Conservation (phyloP, 306 rosid genomes). For the Prunus fruticosa region DNA sequence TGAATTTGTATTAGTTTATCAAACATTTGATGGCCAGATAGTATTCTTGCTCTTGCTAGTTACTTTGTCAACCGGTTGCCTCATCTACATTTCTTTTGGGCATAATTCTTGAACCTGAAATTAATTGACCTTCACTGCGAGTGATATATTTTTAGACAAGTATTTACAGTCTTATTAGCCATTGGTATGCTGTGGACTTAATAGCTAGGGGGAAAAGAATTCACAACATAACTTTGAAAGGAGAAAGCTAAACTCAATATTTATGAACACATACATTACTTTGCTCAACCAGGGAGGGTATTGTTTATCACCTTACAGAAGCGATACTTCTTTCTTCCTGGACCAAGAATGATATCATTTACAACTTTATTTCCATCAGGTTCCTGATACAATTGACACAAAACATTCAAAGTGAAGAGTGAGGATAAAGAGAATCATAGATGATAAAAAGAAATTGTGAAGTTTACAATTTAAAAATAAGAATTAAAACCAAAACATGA, state of each 20-base stretch:
- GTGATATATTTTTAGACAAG: background rate
- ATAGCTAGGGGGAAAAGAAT: background rate
- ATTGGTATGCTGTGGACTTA: background rate
- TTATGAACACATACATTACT: background rate
- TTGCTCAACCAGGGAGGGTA: background rate
- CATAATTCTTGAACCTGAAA: no score
- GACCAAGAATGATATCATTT: conserved; percentile 55
- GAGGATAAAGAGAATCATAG: conserved; percentile 5
- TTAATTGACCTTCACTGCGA: no score
- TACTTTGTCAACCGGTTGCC: no score
- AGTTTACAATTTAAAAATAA: background rate
- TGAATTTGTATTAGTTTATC: no score
- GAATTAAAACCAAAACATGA: background rate
- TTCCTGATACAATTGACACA: conserved; percentile 43
- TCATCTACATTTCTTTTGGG: no score
- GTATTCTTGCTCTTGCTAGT: no score
- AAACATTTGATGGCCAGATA: no score
- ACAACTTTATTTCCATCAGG: conserved; percentile 73
- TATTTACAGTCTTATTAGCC: background rate
- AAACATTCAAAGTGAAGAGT: conserved; percentile 13
- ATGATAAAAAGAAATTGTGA: background rate
- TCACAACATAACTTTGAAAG: background rate
- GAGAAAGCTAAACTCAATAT: background rate
- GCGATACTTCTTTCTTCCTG: conserved; percentile 63
- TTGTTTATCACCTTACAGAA: conserved; percentile 60